Evolutionary conservation across 306 rosid genomes (phyloP), one percentile per base, ranked within the genome.

Genomic region (Purshia tridentata): DNA sequence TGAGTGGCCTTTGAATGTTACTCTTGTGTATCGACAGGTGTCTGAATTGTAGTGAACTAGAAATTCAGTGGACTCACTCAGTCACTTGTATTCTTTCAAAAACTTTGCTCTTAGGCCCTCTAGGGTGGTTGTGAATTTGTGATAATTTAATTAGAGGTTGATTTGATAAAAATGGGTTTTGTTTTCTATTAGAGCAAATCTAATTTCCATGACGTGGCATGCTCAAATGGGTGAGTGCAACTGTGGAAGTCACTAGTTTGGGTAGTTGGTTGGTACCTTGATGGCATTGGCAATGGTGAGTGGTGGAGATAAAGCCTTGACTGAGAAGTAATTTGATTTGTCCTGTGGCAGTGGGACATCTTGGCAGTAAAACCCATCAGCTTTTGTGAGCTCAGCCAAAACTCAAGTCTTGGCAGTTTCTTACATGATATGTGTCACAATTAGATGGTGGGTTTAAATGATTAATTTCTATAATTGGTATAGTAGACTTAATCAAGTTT

Each of bases 271-370:
- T 51, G 72, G 37, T n/a, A 37, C 23, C 49, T 52, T 51, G 11
- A 4, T 67, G 42, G n/a, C 14, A 44, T 20, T 66, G 42, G 18
- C 62, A 19, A 56, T 56, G 37, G 15, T 47, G 55, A 46, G 70
- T 5, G 55, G 70, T 20, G 44, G 40, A 67, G 53, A 23, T 49
- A 44, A 50, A 56, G 46, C 61, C 48, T 50, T 51, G 73, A 40
- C 37, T 39, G 37, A 69, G 61, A 51, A 16, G 61, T n/a, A 44
- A 52, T 11, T 69, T 35, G 22, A 10, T 22, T 22, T 57, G 62
- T 57, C 15, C 15, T 57, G 62, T 57, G 35, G 9, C n/a, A n/a
- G n/a, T n/a, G n/a, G 41, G 16, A 9, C 62, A 57, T 20, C 62
- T 57, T 20, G 62, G 41, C 9, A 22, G 15, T 56, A 23, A 23